Evolutionary conservation across 257 asterid genomes (phyloP).

Genomic region (Solanum dulcamara): DNA sequence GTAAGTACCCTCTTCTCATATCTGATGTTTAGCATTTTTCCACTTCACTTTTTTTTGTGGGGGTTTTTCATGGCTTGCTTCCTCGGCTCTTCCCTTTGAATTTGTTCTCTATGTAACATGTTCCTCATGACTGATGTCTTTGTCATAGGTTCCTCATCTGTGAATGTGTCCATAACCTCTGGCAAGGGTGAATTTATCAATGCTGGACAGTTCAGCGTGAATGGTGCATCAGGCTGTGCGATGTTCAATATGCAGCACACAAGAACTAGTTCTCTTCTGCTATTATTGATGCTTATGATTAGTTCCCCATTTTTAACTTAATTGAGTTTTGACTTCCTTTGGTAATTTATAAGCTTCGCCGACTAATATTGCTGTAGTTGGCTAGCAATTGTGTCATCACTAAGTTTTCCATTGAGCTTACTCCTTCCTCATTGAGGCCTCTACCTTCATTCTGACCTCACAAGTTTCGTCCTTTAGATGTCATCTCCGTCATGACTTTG

Average conservation of each 20-base stretch:
- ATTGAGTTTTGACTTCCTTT: background rate
- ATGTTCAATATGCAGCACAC: constrained; percentile 2
- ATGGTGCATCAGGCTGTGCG: constrained; percentile 29
- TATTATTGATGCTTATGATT: constrained; percentile 7
- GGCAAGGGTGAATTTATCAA: constrained; percentile 64
- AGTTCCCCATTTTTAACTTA: constrained; percentile 18
- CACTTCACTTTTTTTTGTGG: background rate
- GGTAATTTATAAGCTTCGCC: background rate
- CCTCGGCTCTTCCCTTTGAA: background rate
- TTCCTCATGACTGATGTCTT: background rate
- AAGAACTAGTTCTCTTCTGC: background rate
- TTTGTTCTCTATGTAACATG: background rate
- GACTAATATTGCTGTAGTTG: background rate
- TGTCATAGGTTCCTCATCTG: constrained; percentile 65
- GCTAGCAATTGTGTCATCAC: background rate
- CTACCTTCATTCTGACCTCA: background rate
- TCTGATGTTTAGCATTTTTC: background rate
- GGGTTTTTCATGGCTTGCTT: background rate
- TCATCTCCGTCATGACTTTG: background rate
- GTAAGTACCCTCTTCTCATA: constrained; percentile 17
- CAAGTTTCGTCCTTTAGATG: background rate
- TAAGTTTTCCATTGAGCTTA: background rate
- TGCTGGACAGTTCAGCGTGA: constrained; percentile 56
- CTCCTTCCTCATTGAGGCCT: background rate
- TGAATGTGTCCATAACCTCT: constrained; percentile 69